Percentiles rank a stretch among this genome's conserved stretches.
phyloP scores from a whole-genome alignment of 805 yeast genomes.

The Tetrapisispora arboricola region DNA sequence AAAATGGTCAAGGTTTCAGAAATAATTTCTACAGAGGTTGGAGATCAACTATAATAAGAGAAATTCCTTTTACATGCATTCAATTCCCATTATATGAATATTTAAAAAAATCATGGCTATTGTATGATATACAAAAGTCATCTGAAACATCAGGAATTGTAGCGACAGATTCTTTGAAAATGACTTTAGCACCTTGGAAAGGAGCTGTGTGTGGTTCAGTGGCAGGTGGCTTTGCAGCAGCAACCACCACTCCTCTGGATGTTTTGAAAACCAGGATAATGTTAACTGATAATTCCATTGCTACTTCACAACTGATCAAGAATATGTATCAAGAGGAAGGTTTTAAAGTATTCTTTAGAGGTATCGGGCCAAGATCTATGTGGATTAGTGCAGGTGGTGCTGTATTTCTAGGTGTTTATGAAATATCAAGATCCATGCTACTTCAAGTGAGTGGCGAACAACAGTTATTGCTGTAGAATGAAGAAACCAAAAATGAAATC shows the following conservation, averaged over 20 bases:
- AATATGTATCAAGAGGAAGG: conserved; percentile 67
- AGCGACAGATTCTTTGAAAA: not conserved
- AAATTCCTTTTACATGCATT: conserved; percentile 91
- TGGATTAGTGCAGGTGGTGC: conserved; percentile 99
- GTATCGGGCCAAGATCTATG: conserved; percentile 90
- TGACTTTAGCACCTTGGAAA: conserved; percentile 41
- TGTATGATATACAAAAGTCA: conserved; percentile 30
- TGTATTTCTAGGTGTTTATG: conserved; percentile 90
- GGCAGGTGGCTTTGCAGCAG: conserved; percentile 79
- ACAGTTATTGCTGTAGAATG: not conserved
- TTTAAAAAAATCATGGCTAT: conserved; percentile 53
- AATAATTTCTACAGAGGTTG: conserved; percentile 87
- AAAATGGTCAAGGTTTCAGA: conserved; percentile 67
- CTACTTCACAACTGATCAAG: conserved; percentile 38
- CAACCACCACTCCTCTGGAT: conserved; percentile 70
- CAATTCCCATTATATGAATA: conserved; percentile 92
- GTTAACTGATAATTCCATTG: conserved; percentile 45
- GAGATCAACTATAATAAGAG: conserved; percentile 85
- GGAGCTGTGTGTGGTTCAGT: conserved; percentile 80
- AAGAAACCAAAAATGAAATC: not conserved
- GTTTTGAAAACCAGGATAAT: conserved; percentile 76
- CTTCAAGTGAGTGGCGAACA: not conserved
- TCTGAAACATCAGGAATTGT: conserved; percentile 14
- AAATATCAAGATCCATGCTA: conserved; percentile 43
- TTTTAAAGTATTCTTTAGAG: conserved; percentile 56